Evolutionary conservation across 495 filamentous ascomycete genomes (phyloP), one percentile per base, ranked within the genome.

Genomic region (Neurospora hispaniola): DNA sequence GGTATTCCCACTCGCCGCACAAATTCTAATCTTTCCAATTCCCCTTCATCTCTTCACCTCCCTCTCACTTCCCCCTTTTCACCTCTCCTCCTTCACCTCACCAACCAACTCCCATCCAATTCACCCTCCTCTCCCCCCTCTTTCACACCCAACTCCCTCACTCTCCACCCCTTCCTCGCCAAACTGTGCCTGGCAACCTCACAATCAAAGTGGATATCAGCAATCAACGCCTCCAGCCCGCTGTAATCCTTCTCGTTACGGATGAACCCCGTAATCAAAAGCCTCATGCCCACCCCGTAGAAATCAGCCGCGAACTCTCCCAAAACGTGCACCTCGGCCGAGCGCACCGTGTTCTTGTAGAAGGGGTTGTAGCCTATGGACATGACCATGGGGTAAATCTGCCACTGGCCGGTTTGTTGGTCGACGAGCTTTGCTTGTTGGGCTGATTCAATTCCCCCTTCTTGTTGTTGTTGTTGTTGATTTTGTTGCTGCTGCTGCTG

Each of bases 311-410:
- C 82, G 84, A 90, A 97, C 73, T 73, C 75, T 82, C 92, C 90
- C 83, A 99, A 86, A 72, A 99, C 87, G 81, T 98, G 95, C 75
- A 98, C 94, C 87, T 98, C 96, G 76, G 95, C 92, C 46, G 88
- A 91, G 23, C 93, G 87, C 46, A 91, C 88, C 31, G 87, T 87
- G 81, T 98, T 97, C 80, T 93, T 94, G 84, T 96, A 97, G 81
- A 93, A 96, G 0, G 94, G 94, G 78, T 97, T 97, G 85, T 92
- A 97, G n/a, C 95, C 94, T 70, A 99, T 95, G 44, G 89, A 92
- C 90, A 99, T 90, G 69, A 97, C 95, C 84, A 97, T 96, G 0
- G 93, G 93, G 80, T 90, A 92, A 23, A 97, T 62, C 54, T 62
- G 54, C 54, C 54, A 62, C 14, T 62, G 54, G 54, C 54, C 54